A percentile compares a stretch with the other conserved stretches of the same genome.
Conservation (phyloP, 805 yeast genomes). For the Monosporozyma servazzii region DNA sequence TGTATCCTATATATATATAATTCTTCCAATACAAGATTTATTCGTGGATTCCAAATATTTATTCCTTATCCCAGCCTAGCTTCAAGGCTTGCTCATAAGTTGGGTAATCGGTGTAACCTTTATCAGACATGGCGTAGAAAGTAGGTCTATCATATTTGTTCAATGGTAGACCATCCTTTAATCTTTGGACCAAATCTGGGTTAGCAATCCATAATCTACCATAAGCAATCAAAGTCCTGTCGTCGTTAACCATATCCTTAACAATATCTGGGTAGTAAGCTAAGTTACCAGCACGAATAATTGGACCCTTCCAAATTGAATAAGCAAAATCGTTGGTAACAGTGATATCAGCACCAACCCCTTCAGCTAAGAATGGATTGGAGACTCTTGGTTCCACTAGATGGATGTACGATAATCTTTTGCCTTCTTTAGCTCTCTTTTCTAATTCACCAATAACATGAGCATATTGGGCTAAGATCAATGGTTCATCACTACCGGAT, state of each 20-base stretch:
- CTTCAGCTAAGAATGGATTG: conserved; percentile 12
- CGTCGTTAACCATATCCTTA: conserved; percentile 18
- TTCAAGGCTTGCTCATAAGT: conserved; percentile 5
- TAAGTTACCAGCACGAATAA: conserved; percentile 34
- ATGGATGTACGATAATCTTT: conserved; percentile 33
- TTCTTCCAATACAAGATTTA: no score
- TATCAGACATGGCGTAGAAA: conserved; percentile 32
- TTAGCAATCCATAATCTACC: conserved; percentile 44
- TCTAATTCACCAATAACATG: conserved; percentile 36
- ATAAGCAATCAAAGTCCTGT: conserved; percentile 35
- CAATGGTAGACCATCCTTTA: conserved; percentile 33
- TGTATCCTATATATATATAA: no score
- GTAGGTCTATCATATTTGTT: conserved; percentile 37
- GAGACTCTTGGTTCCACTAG: conserved; percentile 35
- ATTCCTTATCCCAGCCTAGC: not conserved
- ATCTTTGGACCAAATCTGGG: conserved; percentile 41
- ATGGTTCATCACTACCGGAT: conserved; percentile 30
- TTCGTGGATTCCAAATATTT: no score
- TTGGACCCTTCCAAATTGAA: conserved; percentile 36
- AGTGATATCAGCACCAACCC: conserved; percentile 20
- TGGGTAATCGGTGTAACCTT: conserved; percentile 38
- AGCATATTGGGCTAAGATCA: conserved; percentile 32
- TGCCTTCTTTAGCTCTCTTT: conserved; percentile 29
- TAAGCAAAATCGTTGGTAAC: conserved; percentile 31
- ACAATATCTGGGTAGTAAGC: conserved; percentile 12